phyloP scores from a whole-genome alignment of 1,139 yeast genomes.

The Blastobotrys apis region DNA sequence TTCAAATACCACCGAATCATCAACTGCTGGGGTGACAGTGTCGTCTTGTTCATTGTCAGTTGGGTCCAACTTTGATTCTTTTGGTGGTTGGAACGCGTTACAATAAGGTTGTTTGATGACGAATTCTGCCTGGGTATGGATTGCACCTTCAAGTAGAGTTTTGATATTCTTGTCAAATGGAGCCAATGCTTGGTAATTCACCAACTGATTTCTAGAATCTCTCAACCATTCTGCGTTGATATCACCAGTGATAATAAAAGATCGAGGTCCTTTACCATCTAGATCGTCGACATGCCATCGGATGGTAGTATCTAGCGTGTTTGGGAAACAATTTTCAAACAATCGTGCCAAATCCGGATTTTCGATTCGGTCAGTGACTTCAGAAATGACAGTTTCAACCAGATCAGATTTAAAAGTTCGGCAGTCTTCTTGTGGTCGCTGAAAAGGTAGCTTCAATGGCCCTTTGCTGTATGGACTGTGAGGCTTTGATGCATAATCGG shows the following conservation, averaged over 20 bases:
- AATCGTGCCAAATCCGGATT: conserved; percentile 66
- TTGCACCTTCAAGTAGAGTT: conserved; percentile 65
- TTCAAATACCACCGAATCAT: conserved; percentile 70
- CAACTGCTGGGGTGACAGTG: conserved; percentile 59
- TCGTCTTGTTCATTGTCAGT: conserved; percentile 57
- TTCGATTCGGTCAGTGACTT: conserved; percentile 45
- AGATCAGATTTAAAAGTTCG: conserved; percentile 64
- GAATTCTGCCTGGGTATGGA: conserved; percentile 66
- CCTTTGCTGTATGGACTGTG: conserved; percentile 32
- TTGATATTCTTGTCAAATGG: conserved; percentile 47
- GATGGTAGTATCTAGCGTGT: conserved; percentile 80
- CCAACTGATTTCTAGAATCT: conserved; percentile 76
- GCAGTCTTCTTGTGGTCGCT: conserved; percentile 67
- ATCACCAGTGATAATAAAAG: conserved; percentile 79
- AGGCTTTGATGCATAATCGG: conserved; percentile 32
- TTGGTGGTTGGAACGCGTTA: conserved; percentile 86
- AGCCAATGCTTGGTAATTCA: conserved; percentile 61
- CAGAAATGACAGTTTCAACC: conserved; percentile 55
- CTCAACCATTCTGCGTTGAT: conserved; percentile 81
- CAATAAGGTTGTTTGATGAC: conserved; percentile 66
- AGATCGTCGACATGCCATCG: conserved; percentile 56
- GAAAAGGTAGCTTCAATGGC: conserved; percentile 51
- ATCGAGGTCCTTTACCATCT: conserved; percentile 14
- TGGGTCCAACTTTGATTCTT: conserved; percentile 47
- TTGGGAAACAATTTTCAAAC: conserved; percentile 77